phyloP scores from a whole-genome alignment of 495 filamentous ascomycete species.

The Pseudoneurospora amorphoporcata region DNA sequence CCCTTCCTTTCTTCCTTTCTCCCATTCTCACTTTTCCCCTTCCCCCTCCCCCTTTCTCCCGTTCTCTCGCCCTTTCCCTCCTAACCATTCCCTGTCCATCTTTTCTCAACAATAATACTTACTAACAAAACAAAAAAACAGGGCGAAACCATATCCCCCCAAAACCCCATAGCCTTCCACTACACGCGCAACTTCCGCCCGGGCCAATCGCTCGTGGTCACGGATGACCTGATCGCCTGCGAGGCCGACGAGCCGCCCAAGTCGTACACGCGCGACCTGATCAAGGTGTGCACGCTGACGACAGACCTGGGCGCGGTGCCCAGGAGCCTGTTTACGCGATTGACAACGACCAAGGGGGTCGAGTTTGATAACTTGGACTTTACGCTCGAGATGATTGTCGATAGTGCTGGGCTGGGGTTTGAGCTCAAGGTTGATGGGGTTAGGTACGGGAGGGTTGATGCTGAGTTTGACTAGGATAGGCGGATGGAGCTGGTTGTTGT shows the following conservation, averaged over 20 bases:
- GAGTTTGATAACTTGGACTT: constrained; percentile 71
- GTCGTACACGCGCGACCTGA: constrained; percentile 44
- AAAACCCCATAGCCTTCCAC: constrained; percentile 60
- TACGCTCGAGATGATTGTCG: constrained; percentile 63
- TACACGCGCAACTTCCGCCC: constrained; percentile 70
- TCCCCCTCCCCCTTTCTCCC: background rate
- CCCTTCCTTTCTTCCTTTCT: background rate
- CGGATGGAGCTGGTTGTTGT: background rate
- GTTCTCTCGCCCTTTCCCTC: background rate
- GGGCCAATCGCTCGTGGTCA: constrained; percentile 53
- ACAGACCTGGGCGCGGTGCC: constrained; percentile 64
- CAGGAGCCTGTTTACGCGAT: constrained; percentile 49
- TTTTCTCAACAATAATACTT: background rate
- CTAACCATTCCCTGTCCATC: background rate
- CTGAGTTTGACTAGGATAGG: constrained; percentile 49
- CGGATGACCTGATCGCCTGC: constrained; percentile 64
- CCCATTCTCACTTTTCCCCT: background rate
- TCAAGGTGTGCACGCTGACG: constrained; percentile 65
- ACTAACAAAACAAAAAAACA: constrained; percentile 14
- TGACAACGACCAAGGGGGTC: constrained; percentile 61
- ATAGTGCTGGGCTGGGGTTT: constrained; percentile 60
- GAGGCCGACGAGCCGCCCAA: constrained; percentile 52
- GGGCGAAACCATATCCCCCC: constrained; percentile 59
- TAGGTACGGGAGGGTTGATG: constrained; percentile 59
- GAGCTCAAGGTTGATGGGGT: constrained; percentile 66